Evolutionary conservation across 2,329 filamentous ascomycete species (phyloP), one percentile per base, ranked within the genome.

Genomic region (Epichloe glyceriae): DNA sequence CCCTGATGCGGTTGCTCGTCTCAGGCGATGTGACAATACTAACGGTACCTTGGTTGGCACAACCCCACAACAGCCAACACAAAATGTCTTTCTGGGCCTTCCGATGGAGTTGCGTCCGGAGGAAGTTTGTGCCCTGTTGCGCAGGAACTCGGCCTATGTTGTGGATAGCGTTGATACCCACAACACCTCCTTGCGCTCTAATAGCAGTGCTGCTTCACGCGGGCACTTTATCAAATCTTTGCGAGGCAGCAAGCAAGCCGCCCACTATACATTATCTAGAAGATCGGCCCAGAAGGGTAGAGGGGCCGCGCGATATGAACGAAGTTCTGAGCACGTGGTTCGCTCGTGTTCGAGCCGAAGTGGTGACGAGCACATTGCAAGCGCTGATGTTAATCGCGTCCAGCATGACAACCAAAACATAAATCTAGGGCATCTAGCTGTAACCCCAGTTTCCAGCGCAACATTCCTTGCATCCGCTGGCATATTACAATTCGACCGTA

Each of bases 81-180:
- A 98, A 69, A 97, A 95, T 69, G 79, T 95, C 52, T 97, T 97
- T 64, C 78, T 91, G 52, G 88, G 90, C 44, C 71, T 97, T 47
- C 93, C 93, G 3, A 71, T 97, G 26, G 86, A 96, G 71, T 74
- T 98, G 43, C 87, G 93, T 72, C 84, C 88, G 2, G 93, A 97
- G 69, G 93, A 98, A 71, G 90, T 85, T 4, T 78, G 82, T 56
- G 70, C 93, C 50, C 76, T 98, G 30, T 82, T 95, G 52, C 83
- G 88, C 57, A 84, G 83, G 58, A 81, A 79, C 53, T 79, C 82
- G 58, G 91, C 82, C 41, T 88, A 85, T 67, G 75, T 95, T 58
- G 82, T 91, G 59, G 88, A 96, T 64, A 90, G 95, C 67, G 73
- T 75, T 49, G 73, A 76, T 49, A 80, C 79, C 57, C 93, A 97